A percentile compares a stretch with the other conserved stretches of the same genome.
Evolutionary conservation across 495 filamentous ascomycete genomes (phyloP).

Genomic region (Xylaria scruposa): DNA sequence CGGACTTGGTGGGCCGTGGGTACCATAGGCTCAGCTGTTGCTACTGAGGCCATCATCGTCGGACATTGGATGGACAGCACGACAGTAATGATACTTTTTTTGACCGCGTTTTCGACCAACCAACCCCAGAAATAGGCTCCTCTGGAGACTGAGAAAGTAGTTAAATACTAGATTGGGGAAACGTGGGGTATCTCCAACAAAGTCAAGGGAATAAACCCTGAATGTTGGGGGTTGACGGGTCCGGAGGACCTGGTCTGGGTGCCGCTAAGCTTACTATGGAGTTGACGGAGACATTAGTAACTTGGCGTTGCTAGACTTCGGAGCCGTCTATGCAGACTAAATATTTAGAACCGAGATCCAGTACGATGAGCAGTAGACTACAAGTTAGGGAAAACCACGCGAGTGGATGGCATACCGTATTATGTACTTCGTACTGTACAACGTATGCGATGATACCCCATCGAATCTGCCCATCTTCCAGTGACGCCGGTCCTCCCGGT

Average conservation of each 20-base stretch:
- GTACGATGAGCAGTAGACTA: background rate
- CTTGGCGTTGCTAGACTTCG: background rate
- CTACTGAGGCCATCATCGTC: slow-evolving; percentile 19
- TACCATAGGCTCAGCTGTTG: slow-evolving; percentile 4
- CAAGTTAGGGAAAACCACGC: background rate
- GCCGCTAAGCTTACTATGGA: slow-evolving; percentile 9
- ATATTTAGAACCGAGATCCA: background rate
- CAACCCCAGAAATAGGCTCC: slow-evolving; percentile 2
- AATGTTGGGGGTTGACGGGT: slow-evolving; percentile 10
- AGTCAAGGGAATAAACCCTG: background rate
- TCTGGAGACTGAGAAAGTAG: slow-evolving; percentile 20
- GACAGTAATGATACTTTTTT: background rate
- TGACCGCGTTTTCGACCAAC: background rate
- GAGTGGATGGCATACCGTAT: background rate
- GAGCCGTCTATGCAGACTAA: background rate
- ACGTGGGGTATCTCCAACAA: slow-evolving; percentile 23
- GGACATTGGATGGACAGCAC: background rate
- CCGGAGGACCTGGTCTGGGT: background rate
- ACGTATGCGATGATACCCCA: background rate
- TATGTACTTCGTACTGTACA: background rate
- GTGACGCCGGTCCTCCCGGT: slow-evolving; percentile 1
- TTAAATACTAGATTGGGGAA: slow-evolving; percentile 20
- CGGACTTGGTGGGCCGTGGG: slow-evolving; percentile 10
- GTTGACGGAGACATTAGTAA: slow-evolving; percentile 6
- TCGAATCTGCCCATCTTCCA: background rate